Percentiles rank a stretch among this genome's conserved stretches.
phyloP scores from a whole-genome alignment of 805 yeast genomes.

The Sugiyamaella mastotermitis region DNA sequence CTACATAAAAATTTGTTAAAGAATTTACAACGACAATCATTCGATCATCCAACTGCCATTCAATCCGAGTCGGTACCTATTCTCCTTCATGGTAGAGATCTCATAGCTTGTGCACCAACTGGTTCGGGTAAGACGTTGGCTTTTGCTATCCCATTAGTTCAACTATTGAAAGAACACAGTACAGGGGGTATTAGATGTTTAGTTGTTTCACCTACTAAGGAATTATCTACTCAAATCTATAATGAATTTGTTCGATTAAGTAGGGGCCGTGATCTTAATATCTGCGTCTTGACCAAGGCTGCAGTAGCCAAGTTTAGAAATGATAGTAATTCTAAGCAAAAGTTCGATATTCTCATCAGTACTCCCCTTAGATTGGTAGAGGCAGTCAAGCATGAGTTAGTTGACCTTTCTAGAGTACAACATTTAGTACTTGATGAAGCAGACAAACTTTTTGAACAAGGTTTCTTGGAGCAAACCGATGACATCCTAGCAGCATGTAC shows the following conservation, averaged over 20 bases:
- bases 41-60: slow-evolving; percentile 84
- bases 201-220: slow-evolving; percentile 90
- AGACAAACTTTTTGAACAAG: slow-evolving; percentile 82
- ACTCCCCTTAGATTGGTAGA: slow-evolving; percentile 90
- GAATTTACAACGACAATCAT: slow-evolving; percentile 63
- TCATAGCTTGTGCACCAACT: slow-evolving; percentile 94
- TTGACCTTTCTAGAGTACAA: slow-evolving; percentile 61
- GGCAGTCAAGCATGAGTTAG: slow-evolving; percentile 53
- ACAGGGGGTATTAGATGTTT: slow-evolving; percentile 58
- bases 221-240: slow-evolving; percentile 80
- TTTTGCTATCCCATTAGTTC: slow-evolving; percentile 76
- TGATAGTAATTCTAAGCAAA: slow-evolving; percentile 49
- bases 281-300: slow-evolving; percentile 66
- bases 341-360: slow-evolving; percentile 74
- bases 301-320: slow-evolving; percentile 58
- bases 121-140: slow-evolving; percentile 98
- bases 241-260: slow-evolving; percentile 58
- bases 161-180: slow-evolving; percentile 37
- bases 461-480: slow-evolving; percentile 86
- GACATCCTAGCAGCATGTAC: slow-evolving; percentile 59
- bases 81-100: slow-evolving; percentile 60
- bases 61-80: slow-evolving; percentile 88
- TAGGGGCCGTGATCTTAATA: slow-evolving; percentile 46
- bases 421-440: slow-evolving; percentile 90
- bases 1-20: slow-evolving; percentile 52